Base-by-base conservation (phyloP, 805 yeast species). In the Saccharomycopsis lassenensis region DNA sequence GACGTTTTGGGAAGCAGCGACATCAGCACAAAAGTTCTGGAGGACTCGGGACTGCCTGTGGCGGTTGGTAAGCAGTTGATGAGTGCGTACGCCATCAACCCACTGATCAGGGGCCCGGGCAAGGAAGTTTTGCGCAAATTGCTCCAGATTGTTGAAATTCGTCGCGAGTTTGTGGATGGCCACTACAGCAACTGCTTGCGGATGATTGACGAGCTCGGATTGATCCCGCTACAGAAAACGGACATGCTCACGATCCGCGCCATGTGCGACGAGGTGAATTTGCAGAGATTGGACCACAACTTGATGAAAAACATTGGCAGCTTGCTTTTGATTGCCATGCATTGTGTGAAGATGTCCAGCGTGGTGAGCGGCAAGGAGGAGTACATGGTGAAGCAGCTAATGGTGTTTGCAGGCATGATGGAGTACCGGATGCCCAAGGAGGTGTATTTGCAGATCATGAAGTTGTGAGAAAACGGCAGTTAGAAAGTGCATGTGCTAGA, bases 321-420 rank as follows among this genome's bases (percentile, higher is more conserved):
- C 35, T 56, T 89, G 43, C 65, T 91, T 44, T 67, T 87, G 15
- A 78, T 86, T 59, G 72, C 82, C 4, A 81, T 89, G 94, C 72
- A 77, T 21, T 72, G 83, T 51, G 65, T 84, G 36, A 70, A 81
- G 4, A n/a, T n/a, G n/a, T n/a, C n/a, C n/a, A n/a, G n/a, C n/a
- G n/a, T n/a, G n/a, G n/a, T n/a, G n/a, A n/a, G n/a, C n/a, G n/a
- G n/a, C n/a, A n/a, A n/a, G n/a, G n/a, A n/a, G 50, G 64, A 65
- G 34, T 68, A 67, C 43, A 65, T 79, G 45, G 85, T 94, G 2
- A 79, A 75, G 55, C 85, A 85, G 56, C 81, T 94, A 56, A 85
- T 87, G 86, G 74, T 87, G 3, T 89, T 80, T 55, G 94, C 96
- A 5, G 97, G 96, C 43, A 80, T 89, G 77, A 78, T 87, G 24